Conservation (phyloP, 768 basidiomycete genomes). For the Ramaria rubella region DNA sequence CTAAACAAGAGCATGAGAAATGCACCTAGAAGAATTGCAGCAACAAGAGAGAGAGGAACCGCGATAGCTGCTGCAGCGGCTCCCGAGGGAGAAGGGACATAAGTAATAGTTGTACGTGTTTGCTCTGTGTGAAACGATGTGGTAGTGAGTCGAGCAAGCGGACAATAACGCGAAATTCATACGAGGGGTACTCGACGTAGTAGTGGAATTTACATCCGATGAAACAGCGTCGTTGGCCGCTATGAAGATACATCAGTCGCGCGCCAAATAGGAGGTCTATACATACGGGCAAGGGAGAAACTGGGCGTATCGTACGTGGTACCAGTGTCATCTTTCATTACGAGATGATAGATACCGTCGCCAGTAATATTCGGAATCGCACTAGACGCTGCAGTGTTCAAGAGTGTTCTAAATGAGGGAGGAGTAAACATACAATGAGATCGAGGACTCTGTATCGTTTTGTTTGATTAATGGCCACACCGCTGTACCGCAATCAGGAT, state of each 20-base stretch:
- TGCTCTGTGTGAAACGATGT: background rate
- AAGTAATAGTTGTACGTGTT: background rate
- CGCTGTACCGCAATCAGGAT: background rate
- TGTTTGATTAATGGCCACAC: background rate
- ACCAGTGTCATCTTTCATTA: background rate
- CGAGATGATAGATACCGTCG: background rate
- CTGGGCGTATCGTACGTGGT: background rate
- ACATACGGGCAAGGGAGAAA: background rate
- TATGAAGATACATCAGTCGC: background rate
- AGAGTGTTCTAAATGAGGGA: background rate
- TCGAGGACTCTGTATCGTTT: background rate
- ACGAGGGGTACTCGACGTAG: background rate
- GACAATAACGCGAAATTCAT: background rate
- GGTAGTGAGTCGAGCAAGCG: background rate
- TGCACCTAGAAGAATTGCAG: background rate
- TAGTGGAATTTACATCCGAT: background rate
- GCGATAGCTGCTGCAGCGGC: background rate
- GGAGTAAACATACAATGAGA: background rate
- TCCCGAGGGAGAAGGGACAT: background rate
- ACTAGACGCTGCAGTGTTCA: background rate
- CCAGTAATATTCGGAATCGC: background rate
- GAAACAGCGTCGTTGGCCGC: background rate
- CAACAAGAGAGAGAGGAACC: background rate
- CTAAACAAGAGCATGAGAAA: background rate
- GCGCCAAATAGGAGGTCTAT: background rate